A percentile compares a stretch with the other conserved stretches of the same genome.
phyloP scores from a whole-genome alignment of 352 stramenopile species.

The Phytophthora syringae region DNA sequence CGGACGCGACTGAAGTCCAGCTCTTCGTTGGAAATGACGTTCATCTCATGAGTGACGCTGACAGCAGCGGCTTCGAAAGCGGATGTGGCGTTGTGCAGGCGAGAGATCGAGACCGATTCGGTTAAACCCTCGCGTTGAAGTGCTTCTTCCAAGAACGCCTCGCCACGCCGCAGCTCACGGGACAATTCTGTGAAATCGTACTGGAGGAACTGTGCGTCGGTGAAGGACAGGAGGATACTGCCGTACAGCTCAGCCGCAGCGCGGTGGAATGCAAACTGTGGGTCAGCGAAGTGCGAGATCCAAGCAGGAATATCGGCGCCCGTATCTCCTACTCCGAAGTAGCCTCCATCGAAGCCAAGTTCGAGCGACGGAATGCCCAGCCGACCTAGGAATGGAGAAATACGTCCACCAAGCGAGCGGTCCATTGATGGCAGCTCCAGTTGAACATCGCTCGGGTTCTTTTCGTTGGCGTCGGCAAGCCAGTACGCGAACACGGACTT shows the following conservation, averaged over 20 bases:
- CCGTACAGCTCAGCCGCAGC: constrained; percentile 82
- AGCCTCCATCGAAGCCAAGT: constrained; percentile 72
- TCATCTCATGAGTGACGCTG: constrained; percentile 60
- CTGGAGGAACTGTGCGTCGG: constrained; percentile 81
- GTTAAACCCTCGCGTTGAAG: constrained; percentile 44
- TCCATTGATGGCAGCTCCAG: constrained; percentile 63
- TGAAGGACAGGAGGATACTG: constrained; percentile 79
- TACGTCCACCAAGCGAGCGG: constrained; percentile 48
- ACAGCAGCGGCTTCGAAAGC: constrained; percentile 70
- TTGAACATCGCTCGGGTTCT: constrained; percentile 19
- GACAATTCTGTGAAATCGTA: constrained; percentile 88
- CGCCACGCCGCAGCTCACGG: constrained; percentile 67
- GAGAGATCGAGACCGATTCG: constrained; percentile 45
- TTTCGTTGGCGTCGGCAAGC: constrained; percentile 60
- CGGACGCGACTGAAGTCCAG: constrained; percentile 79
- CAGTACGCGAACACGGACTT: constrained; percentile 80
- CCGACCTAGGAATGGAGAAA: constrained; percentile 76
- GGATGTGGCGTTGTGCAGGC: constrained; percentile 63
- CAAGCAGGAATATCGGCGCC: constrained; percentile 73
- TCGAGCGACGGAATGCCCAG: constrained; percentile 79
- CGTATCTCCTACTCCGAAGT: constrained; percentile 68
- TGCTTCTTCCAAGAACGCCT: constrained; percentile 58
- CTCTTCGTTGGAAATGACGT: constrained; percentile 64
- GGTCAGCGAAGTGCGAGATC: constrained; percentile 81
- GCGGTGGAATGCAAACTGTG: constrained; percentile 75